phyloP scores from a whole-genome alignment of 306 rosid genomes.

The Sesbania bispinosa region DNA sequence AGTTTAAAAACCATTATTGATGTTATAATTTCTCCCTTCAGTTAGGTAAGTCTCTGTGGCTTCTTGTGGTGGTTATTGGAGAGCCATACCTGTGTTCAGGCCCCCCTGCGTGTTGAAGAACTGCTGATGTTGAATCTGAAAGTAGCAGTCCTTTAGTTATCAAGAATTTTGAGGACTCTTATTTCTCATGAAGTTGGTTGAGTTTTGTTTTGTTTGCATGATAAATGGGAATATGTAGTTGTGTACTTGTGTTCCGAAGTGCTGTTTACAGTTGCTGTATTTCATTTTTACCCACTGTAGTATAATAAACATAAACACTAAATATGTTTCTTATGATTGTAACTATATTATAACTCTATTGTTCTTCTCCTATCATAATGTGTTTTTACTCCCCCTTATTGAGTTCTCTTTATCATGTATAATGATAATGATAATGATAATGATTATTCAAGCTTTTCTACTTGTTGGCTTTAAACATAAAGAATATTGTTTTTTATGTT shows the following conservation, averaged over 20 bases:
- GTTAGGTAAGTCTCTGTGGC: constrained; percentile 51
- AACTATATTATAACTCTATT: neutral
- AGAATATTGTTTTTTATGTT: neutral
- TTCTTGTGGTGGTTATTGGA: constrained; percentile 42
- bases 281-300: constrained; percentile 7
- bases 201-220: constrained; percentile 17
- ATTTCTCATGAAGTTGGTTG: constrained; percentile 21
- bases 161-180: constrained; percentile 31
- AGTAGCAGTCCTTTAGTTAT: constrained; percentile 28
- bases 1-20: constrained; percentile 38
- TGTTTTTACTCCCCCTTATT: neutral
- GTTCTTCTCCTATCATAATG: neutral
- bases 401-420: constrained; percentile 5
- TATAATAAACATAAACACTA: neutral
- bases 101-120: constrained; percentile 37
- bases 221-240: neutral
- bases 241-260: neutral
- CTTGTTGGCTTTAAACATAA: neutral
- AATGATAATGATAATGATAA: neutral
- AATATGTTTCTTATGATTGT: neutral
- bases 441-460: neutral
- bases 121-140: constrained; percentile 42
- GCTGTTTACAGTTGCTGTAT: constrained; percentile 10
- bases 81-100: constrained; percentile 43
- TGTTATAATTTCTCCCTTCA: constrained; percentile 40